A percentile compares a stretch with the other conserved stretches of the same genome.
These are phyloP conservation scores for Amanita thiersii DNA, from an alignment of 768 basidiomycete species.

Conservation along the genomic window DNA sequence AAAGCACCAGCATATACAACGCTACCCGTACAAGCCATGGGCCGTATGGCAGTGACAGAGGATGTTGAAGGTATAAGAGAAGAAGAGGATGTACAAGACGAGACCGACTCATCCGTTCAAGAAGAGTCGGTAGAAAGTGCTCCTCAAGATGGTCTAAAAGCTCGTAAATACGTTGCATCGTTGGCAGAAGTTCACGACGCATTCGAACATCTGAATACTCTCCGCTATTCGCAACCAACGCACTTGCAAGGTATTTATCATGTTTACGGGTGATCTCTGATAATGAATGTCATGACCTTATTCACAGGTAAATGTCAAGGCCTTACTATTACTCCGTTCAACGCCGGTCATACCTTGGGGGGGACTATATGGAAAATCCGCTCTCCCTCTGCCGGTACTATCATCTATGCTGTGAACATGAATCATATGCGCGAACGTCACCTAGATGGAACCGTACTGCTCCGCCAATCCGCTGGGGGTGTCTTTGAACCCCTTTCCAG, in stretches of 20 bases:
- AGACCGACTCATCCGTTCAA: conserved; percentile 13
- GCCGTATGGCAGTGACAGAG: conserved; percentile 82
- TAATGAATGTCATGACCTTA: background rate
- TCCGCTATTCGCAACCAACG: conserved; percentile 92
- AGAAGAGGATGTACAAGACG: conserved; percentile 60
- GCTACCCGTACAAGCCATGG: conserved; percentile 93
- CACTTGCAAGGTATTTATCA: conserved; percentile 75
- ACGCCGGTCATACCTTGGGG: conserved; percentile 91
- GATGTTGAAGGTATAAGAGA: conserved; percentile 78
- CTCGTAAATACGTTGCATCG: conserved; percentile 66
- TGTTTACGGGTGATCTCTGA: background rate
- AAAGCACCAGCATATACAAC: conserved; percentile 91
- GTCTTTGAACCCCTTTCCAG: conserved; percentile 82
- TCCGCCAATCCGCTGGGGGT: conserved; percentile 64
- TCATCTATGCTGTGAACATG: conserved; percentile 90
- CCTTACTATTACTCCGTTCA: conserved; percentile 90
- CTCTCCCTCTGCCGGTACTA: conserved; percentile 94
- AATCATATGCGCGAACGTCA: conserved; percentile 97
- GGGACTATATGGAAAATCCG: conserved; percentile 98
- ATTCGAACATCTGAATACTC: conserved; percentile 84
- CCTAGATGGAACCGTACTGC: conserved; percentile 86
- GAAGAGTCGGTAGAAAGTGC: conserved; percentile 20
- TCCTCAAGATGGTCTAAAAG: conserved; percentile 20
- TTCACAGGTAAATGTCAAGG: conserved; percentile 79
- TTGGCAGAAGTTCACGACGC: conserved; percentile 84